Evolutionary conservation across 2,329 filamentous ascomycete species (phyloP), one percentile per base, ranked within the genome.

Genomic region (Alternaria alternata): DNA sequence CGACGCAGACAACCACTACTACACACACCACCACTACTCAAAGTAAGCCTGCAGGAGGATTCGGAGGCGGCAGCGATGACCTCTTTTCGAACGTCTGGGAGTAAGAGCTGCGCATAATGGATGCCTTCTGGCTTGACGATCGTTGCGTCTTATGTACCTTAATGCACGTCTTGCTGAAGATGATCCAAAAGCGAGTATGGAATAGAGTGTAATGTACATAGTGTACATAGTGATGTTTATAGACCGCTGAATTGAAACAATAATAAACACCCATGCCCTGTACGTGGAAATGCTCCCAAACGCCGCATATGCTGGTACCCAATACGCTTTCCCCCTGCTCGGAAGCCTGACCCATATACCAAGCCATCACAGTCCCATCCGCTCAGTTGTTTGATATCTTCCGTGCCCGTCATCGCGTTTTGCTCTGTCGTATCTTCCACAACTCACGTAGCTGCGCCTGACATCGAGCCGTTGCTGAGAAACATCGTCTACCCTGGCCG

Each of bases 51-150:
- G 80, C 85, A 26, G 81, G 84, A 22, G 86, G 86, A 4, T 76
- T 81, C 57, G 89, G 87, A 55, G 83, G 80, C 30, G 78, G 81
- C 32, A 79, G 80, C 51, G 94, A 97, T 67, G 94, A 98, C 81
- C 78, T 98, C 72, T 98, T 98, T 80, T 93, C 91, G 32, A 98
- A 98, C 79, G 94, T 98, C 51, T 98, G 94, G 94, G 87, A 93
- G 81, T 97, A 41, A 30, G 26, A 47, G 24, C 11, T 3, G 5
- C 7, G 24, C 41, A 28, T 12, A 5, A 18, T 26, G 14, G 20
- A 30, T 14, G 20, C 24, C 11, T 24, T 14, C 14, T n/a, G 20
- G 46, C 22, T 26, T 22, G 14, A 5, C 22, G 7, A n/a, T 49
- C 22, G 14, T 16, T 22, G 7, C 12, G 20, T 49, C 11, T n/a